Evolutionary conservation across 768 basidiomycete genomes (phyloP).

Genomic region (Trichaptum fuscoviolaceum): DNA sequence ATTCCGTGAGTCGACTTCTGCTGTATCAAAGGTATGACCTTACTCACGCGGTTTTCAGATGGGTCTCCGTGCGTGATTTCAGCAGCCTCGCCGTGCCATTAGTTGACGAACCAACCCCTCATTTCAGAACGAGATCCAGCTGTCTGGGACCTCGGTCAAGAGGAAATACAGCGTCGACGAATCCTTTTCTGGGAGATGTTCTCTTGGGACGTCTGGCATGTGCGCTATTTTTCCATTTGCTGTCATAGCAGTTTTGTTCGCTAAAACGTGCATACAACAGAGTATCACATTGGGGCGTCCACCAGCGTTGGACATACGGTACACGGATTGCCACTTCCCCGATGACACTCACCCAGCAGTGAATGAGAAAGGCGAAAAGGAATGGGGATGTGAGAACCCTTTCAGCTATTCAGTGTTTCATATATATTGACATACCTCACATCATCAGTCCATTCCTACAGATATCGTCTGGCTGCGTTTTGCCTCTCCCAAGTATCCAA

Average conservation of each 20-base stretch:
- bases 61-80: conserved; percentile 42
- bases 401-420: background rate
- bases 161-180: conserved; percentile 42
- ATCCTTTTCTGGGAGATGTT: conserved; percentile 50
- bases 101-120: conserved; percentile 2
- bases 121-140: conserved; percentile 45
- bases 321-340: conserved; percentile 49
- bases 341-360: conserved; percentile 33
- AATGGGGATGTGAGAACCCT: conserved; percentile 38
- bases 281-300: conserved; percentile 48
- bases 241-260: background rate
- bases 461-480: conserved; percentile 37
- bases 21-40: conserved; percentile 5
- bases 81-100: background rate
- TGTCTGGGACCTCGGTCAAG: conserved; percentile 38
- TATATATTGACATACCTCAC: background rate
- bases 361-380: conserved; percentile 29
- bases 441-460: conserved; percentile 32
- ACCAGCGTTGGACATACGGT: conserved; percentile 38
- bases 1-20: conserved; percentile 32
- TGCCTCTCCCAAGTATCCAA: conserved; percentile 40
- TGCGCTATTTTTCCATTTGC: conserved; percentile 19
- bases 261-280: conserved; percentile 22
- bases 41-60: conserved; percentile 28
- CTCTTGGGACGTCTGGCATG: conserved; percentile 46